phyloP scores from a whole-genome alignment of 495 filamentous ascomycete genomes.

The Polyplosphaeria fusca region DNA sequence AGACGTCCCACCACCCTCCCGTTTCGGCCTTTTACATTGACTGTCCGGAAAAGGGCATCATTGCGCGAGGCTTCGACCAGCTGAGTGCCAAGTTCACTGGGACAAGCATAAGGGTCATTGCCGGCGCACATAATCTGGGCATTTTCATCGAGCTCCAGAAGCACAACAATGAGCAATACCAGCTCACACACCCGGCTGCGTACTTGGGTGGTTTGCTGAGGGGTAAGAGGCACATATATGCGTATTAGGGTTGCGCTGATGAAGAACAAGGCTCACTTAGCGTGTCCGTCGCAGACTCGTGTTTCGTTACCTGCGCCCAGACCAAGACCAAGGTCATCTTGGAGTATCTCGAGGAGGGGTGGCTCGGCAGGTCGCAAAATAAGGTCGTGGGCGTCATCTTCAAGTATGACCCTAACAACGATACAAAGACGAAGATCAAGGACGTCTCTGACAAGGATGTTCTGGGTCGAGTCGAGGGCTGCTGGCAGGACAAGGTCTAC shows the following conservation, averaged over 20 bases:
- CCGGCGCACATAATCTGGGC: conserved; percentile 88
- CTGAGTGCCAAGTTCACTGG: conserved; percentile 97
- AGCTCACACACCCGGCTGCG: conserved; percentile 90
- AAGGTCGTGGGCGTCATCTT: conserved; percentile 89
- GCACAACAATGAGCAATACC: conserved; percentile 83
- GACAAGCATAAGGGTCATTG: conserved; percentile 84
- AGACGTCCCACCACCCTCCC: conserved; percentile 97
- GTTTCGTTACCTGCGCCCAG: conserved; percentile 79
- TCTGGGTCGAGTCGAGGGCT: conserved; percentile 76
- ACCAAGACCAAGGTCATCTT: conserved; percentile 87
- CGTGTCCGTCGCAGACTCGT: conserved; percentile 82
- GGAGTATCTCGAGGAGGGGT: conserved; percentile 89
- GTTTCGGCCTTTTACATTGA: conserved; percentile 95
- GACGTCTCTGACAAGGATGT: conserved; percentile 83
- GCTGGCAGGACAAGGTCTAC: conserved; percentile 72
- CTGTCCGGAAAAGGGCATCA: conserved; percentile 86
- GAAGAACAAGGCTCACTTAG: conserved; percentile 53
- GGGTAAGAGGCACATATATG: conserved; percentile 45
- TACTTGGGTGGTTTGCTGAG: conserved; percentile 84
- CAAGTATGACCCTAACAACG: conserved; percentile 76
- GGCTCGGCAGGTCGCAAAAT: conserved; percentile 88
- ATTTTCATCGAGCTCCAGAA: conserved; percentile 87
- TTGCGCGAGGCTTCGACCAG: conserved; percentile 88
- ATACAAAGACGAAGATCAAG: conserved; percentile 70
- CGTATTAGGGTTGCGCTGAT: background rate